These are phyloP conservation scores for Candida manassasensis DNA, from an alignment of 805 yeast species.

Conservation along the genomic window DNA sequence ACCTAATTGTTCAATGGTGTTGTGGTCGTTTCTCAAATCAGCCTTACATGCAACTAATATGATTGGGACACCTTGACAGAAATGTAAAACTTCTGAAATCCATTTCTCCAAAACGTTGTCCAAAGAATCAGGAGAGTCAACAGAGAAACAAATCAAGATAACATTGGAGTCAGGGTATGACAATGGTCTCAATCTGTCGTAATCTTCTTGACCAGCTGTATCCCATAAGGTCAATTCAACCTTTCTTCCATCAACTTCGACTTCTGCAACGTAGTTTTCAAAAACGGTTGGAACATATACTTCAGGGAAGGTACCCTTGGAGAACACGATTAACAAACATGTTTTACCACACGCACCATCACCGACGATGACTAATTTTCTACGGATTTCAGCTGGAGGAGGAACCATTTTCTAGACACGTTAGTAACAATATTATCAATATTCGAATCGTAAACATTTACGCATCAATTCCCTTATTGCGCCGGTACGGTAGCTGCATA, in stretches of 20 bases:
- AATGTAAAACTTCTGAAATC: slow-evolving; percentile 89
- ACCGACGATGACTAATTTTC: slow-evolving; percentile 90
- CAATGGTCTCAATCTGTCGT: slow-evolving; percentile 86
- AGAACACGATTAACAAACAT: slow-evolving; percentile 76
- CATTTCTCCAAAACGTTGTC: slow-evolving; percentile 95
- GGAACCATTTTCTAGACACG: slow-evolving; percentile 27
- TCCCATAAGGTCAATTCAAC: slow-evolving; percentile 96
- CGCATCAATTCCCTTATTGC: too few relatives aligned
- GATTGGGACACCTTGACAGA: slow-evolving; percentile 92
- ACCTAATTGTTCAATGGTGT: slow-evolving; percentile 68
- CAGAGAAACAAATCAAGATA: slow-evolving; percentile 83
- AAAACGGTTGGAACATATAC: slow-evolving; percentile 95
- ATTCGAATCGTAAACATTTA: too few relatives aligned
- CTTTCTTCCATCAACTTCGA: slow-evolving; percentile 52
- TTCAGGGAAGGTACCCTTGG: slow-evolving; percentile 90
- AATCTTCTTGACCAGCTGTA: slow-evolving; percentile 98
- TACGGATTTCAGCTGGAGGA: slow-evolving; percentile 55
- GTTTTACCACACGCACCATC: slow-evolving; percentile 98
- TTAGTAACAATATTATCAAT: slow-evolving; percentile 1
- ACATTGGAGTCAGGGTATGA: slow-evolving; percentile 92
- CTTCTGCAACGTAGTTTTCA: slow-evolving; percentile 96
- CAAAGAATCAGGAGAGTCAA: slow-evolving; percentile 86
- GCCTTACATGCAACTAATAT: slow-evolving; percentile 89
- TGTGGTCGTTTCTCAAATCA: slow-evolving; percentile 80
- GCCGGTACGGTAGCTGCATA: too few relatives aligned